Evolutionary conservation across 805 yeast genomes (phyloP), one percentile per base, ranked within the genome.

Genomic region (Lipomyces spencermartinsiae): DNA sequence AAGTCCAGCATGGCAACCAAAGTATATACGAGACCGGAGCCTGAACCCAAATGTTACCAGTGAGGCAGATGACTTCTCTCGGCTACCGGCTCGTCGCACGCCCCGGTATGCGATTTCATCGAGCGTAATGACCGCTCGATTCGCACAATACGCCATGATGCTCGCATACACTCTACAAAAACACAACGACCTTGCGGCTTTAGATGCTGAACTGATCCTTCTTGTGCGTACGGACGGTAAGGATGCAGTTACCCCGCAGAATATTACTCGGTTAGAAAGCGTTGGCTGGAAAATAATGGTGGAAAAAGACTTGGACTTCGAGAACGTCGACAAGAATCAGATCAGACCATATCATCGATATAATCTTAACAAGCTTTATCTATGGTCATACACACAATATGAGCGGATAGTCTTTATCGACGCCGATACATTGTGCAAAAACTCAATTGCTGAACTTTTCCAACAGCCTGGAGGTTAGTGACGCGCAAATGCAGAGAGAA

Each of bases 381-480:
- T 86, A 46, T 89, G 91, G 91, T 74, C 77, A 19, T 80, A 83
- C 65, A 75, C 77, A 34, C 79, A 79, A 55, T 80, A 73, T 71
- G 71, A 81, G n/a, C 79, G 78, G 60, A 77, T 86, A 1, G 81
- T 86, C 46, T 86, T 83, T 72, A 76, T 86, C 54, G 89, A 86
- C 73, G 82, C 86, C 22, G 89, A 86, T 73, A 83, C 86, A 8
- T 76, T 85, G 16, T 72, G 74, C 59, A 72, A 72, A 58, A 68
- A 65, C n/a, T 70, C 74, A 2, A 63, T 72, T 22, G 71, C 72
- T n/a, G 76, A 74, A 59, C 58, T 74, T 33, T 70, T 73, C n/a
- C 60, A 64, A 19, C 66, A 70, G 56, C 75, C 75, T 1, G 75
- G 75, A 16, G 72, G 70, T 70, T 29, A 8, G 55, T 33, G 22